A percentile compares a stretch with the other conserved stretches of the same genome.
Evolutionary conservation across 805 yeast genomes (phyloP).

Genomic region (Metschnikowia cubensis): DNA sequence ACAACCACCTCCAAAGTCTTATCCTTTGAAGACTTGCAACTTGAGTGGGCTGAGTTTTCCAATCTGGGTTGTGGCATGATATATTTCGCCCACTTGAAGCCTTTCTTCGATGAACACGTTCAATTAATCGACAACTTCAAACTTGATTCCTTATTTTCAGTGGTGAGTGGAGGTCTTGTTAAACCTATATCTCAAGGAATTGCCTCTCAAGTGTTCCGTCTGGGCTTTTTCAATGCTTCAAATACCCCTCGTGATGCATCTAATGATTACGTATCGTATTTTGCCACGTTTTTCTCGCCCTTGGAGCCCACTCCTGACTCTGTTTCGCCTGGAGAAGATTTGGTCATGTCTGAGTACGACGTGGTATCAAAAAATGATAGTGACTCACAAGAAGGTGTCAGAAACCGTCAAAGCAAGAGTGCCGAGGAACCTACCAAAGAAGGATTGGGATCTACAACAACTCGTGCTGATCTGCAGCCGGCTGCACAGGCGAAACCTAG

Average conservation of each 20-base stretch:
- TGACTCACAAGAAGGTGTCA: background rate
- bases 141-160: slow-evolving; percentile 8
- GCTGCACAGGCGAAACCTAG: background rate
- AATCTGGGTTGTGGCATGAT: slow-evolving; percentile 31
- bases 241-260: background rate
- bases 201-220: background rate
- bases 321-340: background rate
- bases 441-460: background rate
- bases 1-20: slow-evolving; percentile 9
- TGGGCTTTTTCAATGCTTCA: background rate
- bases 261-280: background rate
- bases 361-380: slow-evolving; percentile 26
- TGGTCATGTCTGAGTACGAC: slow-evolving; percentile 36
- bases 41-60: slow-evolving; percentile 28
- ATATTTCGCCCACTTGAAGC: slow-evolving; percentile 26
- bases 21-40: slow-evolving; percentile 15
- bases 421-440: no score
- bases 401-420: background rate
- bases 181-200: background rate
- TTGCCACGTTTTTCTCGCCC: background rate
- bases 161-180: slow-evolving; percentile 7
- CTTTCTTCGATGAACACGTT: slow-evolving; percentile 25
- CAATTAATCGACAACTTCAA: slow-evolving; percentile 9
- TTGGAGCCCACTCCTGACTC: background rate
- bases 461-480: background rate